phyloP scores from a whole-genome alignment of 2,329 filamentous ascomycete genomes.

The Neofusicoccum cordaticola region DNA sequence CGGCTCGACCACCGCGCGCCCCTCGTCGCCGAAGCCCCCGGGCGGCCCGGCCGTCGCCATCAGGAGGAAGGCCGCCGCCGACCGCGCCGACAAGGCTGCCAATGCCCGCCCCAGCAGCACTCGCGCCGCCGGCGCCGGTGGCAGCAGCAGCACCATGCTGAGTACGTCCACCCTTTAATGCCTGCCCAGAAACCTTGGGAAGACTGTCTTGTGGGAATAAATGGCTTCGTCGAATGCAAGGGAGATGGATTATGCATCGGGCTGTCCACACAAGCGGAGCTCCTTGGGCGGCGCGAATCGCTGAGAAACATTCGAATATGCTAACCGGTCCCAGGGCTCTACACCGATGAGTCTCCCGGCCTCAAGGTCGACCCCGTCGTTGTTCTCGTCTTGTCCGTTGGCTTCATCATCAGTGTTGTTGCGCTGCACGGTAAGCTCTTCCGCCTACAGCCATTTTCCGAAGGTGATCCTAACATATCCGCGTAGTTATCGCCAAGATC shows the following conservation, averaged over 20 bases:
- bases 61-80: constrained; percentile 89
- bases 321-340: constrained; percentile 64
- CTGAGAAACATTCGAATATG: constrained; percentile 15
- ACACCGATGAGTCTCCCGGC: constrained; percentile 97
- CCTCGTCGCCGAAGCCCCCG: constrained; percentile 82
- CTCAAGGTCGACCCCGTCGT: constrained; percentile 98
- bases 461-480: background rate
- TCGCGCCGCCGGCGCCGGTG: constrained; percentile 87
- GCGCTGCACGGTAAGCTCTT: constrained; percentile 82
- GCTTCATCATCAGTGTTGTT: constrained; percentile 98
- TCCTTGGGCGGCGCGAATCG: no score
- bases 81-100: constrained; percentile 95
- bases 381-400: constrained; percentile 90
- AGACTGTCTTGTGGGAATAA: no score
- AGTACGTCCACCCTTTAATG: constrained; percentile 59
- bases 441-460: background rate
- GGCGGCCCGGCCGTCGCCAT: constrained; percentile 95
- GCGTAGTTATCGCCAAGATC: constrained; percentile 17
- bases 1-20: constrained; percentile 70
- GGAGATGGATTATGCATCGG: no score
- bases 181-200: no score
- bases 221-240: no score
- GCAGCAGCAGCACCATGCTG: constrained; percentile 97
- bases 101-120: constrained; percentile 93
- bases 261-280: no score